Conservation (phyloP, 768 basidiomycete genomes). For the Collybia mongolica region DNA sequence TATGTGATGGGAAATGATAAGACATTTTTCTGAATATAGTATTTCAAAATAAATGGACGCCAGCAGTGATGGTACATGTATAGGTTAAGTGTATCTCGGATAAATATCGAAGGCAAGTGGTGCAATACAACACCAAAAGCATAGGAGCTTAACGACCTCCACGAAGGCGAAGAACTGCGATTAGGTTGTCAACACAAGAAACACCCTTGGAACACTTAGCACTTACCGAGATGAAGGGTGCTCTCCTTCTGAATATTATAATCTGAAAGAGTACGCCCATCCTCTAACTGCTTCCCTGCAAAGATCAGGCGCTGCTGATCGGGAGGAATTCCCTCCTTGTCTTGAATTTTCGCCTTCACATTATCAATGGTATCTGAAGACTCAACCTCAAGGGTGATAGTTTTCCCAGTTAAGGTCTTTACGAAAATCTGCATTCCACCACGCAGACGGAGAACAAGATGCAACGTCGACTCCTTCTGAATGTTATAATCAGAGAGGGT, state of each 20-base stretch:
- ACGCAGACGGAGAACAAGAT: slow-evolving; percentile 80
- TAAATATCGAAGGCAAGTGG: too few species aligned
- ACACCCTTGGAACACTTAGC: neutral
- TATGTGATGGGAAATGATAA: too few species aligned
- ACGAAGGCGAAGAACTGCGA: slow-evolving; percentile 69
- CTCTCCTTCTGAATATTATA: slow-evolving; percentile 78
- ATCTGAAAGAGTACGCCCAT: slow-evolving; percentile 86
- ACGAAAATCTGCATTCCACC: slow-evolving; percentile 93
- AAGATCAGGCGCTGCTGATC: slow-evolving; percentile 92
- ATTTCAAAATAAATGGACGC: too few species aligned
- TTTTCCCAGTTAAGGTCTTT: slow-evolving; percentile 87
- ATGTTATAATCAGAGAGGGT: slow-evolving; percentile 91
- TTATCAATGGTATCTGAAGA: slow-evolving; percentile 94
- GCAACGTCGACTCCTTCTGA: slow-evolving; percentile 85
- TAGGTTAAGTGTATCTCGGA: too few species aligned
- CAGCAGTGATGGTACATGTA: too few species aligned
- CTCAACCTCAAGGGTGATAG: slow-evolving; percentile 91
- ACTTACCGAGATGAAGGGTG: slow-evolving; percentile 56
- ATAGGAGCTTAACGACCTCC: slow-evolving; percentile 52
- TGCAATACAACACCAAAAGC: too few species aligned
- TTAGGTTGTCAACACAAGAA: neutral
- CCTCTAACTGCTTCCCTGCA: slow-evolving; percentile 93
- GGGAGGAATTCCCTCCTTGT: slow-evolving; percentile 81
- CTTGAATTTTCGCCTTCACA: slow-evolving; percentile 80
- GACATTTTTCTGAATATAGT: too few species aligned